phyloP scores from a whole-genome alignment of 257 asterid genomes.

The Euphrasia confusa region DNA sequence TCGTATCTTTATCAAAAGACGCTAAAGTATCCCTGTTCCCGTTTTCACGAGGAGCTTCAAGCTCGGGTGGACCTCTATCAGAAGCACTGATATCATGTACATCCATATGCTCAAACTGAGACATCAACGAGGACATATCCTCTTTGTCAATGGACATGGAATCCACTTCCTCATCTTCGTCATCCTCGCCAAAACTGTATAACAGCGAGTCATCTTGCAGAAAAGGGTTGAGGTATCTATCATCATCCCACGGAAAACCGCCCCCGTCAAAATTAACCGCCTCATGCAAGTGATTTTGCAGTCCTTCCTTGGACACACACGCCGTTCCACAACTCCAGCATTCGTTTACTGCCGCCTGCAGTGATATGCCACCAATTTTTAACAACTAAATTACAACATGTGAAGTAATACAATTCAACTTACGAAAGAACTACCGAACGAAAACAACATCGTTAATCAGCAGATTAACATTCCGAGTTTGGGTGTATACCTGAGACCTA shows the following conservation, averaged over 20 bases:
- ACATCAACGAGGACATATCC: constrained; percentile 41
- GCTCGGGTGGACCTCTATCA: constrained; percentile 30
- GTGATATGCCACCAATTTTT: constrained; percentile 11
- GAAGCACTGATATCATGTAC: constrained; percentile 22
- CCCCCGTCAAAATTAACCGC: constrained; percentile 26
- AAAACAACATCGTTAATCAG: not conserved
- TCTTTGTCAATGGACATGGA: constrained; percentile 31
- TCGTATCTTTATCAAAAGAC: constrained; percentile 26
- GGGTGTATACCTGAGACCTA: constrained; percentile 66
- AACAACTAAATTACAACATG: no score
- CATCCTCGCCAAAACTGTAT: constrained; percentile 67
- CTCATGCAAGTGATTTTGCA: constrained; percentile 57
- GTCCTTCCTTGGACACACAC: constrained; percentile 41
- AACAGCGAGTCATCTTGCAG: constrained; percentile 78
- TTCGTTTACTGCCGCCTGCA: constrained; percentile 58
- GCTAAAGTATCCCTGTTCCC: constrained; percentile 30
- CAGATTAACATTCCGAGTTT: not conserved
- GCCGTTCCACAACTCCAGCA: constrained; percentile 63
- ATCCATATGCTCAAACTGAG: constrained; percentile 44
- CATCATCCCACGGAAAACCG: constrained; percentile 69
- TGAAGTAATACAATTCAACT: not conserved
- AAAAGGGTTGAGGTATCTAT: constrained; percentile 62
- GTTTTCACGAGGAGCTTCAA: constrained; percentile 28
- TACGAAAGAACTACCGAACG: not conserved
- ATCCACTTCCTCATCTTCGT: constrained; percentile 48